Evolutionary conservation across 148 eudicot species (phyloP), one percentile per base, ranked within the genome.

Genomic region (Drosera capensis): DNA sequence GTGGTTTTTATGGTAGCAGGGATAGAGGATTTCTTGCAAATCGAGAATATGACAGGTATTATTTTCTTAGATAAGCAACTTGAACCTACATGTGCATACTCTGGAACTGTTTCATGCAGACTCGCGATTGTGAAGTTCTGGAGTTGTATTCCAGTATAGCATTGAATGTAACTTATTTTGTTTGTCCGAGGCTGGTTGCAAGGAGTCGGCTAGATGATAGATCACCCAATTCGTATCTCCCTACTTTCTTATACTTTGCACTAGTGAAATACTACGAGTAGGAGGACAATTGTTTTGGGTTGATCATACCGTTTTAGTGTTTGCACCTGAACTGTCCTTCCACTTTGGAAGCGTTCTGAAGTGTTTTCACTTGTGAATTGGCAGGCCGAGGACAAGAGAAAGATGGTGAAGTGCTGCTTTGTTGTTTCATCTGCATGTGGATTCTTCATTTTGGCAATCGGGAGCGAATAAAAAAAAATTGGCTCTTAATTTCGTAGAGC

Each of bases 41-140:
- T 57, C 62, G 94, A 69, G 82, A 78, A 29, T 26, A 59, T 57
- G 77, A 75, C 71, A 77, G 96, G 96, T 88, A 79, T 46, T 7
- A 23, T 13, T 22, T 48, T n/a, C 55, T 30, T 21, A 26, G 9
- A 9, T 2, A 21, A 24, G 3, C 8, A 18, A 8, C 28, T 7
- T 30, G 34, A 31, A 2, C 25, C 14, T 2, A 9, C 38, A 34
- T 34, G 5, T 34, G 13, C 3, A 3, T n/a, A 45, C 21, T 12
- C 9, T 22, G 25, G n/a, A 21, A n/a, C 1, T 7, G 23, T 49
- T 0, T 22, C 13, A 43, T 11, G 21, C 29, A 58, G 21, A 23
- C 20, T n/a, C 30, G 20, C 7, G n/a, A n/a, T n/a, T n/a, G n/a
- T n/a, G n/a, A n/a, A n/a, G n/a, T n/a, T n/a, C n/a, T n/a, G n/a